A percentile compares a stretch with the other conserved stretches of the same genome.
phyloP scores from a whole-genome alignment of 2,329 filamentous ascomycete species.

The Sarocladiaceae sp. region DNA sequence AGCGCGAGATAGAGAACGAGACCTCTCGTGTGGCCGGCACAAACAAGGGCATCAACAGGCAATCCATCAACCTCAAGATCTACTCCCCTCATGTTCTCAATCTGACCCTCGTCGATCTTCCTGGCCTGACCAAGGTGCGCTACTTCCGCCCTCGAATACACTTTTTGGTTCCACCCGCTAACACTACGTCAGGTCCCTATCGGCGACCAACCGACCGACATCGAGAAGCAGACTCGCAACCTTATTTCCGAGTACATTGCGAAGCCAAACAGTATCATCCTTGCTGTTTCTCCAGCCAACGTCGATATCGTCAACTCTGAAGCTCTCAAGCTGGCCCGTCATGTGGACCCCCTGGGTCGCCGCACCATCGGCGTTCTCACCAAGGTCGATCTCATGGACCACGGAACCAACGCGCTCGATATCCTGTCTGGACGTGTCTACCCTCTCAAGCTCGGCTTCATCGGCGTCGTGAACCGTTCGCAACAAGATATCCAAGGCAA shows the following conservation, averaged over 20 bases:
- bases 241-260: conserved; percentile 99
- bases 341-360: conserved; percentile 96
- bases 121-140: conserved; percentile 83
- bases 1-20: conserved; percentile 94
- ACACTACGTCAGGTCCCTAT: conserved; percentile 66
- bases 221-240: conserved; percentile 91
- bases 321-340: conserved; percentile 88
- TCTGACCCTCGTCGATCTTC: conserved; percentile 90
- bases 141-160: conserved; percentile 12
- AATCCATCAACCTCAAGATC: conserved; percentile 97
- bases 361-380: conserved; percentile 97
- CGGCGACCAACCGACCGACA: conserved; percentile 94
- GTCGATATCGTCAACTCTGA: conserved; percentile 98
- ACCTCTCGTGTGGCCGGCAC: conserved; percentile 85
- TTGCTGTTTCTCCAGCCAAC: conserved; percentile 94
- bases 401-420: conserved; percentile 96
- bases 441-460: conserved; percentile 86
- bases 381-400: conserved; percentile 98
- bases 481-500: conserved; percentile 98
- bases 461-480: conserved; percentile 95
- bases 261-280: conserved; percentile 96
- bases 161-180: conserved; percentile 5
- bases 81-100: conserved; percentile 97
- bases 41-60: conserved; percentile 97
- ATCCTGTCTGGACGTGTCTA: conserved; percentile 97